Evolutionary conservation across 1,284 basidiomycete genomes (phyloP), one percentile per base, ranked within the genome.

Genomic region (Exobasidium rhododendri): DNA sequence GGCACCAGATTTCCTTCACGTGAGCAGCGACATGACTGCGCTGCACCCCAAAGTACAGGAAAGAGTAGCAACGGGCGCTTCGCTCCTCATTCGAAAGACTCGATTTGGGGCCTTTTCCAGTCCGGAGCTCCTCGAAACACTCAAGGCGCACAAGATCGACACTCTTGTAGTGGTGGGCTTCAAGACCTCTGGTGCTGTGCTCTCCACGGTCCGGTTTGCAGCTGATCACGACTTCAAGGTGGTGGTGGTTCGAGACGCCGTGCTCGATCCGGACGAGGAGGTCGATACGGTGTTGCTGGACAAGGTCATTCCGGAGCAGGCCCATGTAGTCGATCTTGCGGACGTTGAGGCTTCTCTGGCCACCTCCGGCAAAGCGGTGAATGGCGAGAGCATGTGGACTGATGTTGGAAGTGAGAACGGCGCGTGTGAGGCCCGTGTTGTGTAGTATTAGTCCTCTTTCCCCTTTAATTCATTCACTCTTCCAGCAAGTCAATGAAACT

Each of bases 141-240:
- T 44, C 14, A 44, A 14, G 14, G 22, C 14, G 43, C 43, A n/a
- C 43, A n/a, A n/a, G 14, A 44, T 44, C 43, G 43, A 44, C 43
- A 44, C 14, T 22, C 14, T 44, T 22, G 43, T 44, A 14, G 43
- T 44, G 43, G 43, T 22, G 43, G 43, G 43, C n/a, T 14, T 44
- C 14, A 44, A 44, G 43, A 44, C 43, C 14, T 44, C 43, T 14
- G 43, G 43, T 14, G 14, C 14, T 22, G 43, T 44, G 14, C 43
- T 44, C 43, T 44, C 43, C 14, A 44, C 43, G 14, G 43, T 44
- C 14, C 14, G 43, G 43, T 44, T 14, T 44, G 43, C 43, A 44
- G 43, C 43, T 14, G 43, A 44, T 22, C 43, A 44, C 43, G 43
- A 44, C 43, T 44, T 44, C 43, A 44, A 44, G 43, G 22, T 44